These are phyloP conservation scores for Tephrocybe sp. DNA, from an alignment of 768 basidiomycete genomes.

Conservation along the genomic window DNA sequence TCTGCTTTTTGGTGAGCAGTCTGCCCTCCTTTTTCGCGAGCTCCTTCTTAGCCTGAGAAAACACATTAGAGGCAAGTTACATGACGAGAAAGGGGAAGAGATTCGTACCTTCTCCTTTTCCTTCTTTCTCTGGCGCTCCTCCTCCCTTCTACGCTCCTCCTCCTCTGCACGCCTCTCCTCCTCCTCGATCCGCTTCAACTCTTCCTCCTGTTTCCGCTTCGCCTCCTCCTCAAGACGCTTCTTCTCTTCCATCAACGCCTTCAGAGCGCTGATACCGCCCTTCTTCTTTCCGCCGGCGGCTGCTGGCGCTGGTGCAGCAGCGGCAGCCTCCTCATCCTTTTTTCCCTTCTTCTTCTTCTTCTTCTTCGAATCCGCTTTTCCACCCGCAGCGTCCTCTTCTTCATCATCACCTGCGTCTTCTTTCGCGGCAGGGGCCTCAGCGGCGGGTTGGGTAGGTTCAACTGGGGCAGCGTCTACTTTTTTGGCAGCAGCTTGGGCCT, in stretches of 20 bases:
- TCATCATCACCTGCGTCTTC: constrained; percentile 66
- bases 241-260: constrained; percentile 92
- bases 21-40: constrained; percentile 92
- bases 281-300: constrained; percentile 65
- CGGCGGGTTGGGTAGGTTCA: constrained; percentile 26
- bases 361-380: constrained; percentile 63
- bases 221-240: constrained; percentile 87
- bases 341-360: constrained; percentile 89
- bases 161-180: constrained; percentile 81
- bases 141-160: constrained; percentile 74
- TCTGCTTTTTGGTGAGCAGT: constrained; percentile 95
- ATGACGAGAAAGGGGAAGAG: constrained; percentile 3
- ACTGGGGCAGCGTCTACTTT: constrained; percentile 45
- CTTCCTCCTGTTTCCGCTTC: constrained; percentile 69
- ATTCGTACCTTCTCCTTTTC: constrained; percentile 80
- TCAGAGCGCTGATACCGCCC: constrained; percentile 78
- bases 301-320: constrained; percentile 38
- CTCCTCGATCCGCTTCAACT: constrained; percentile 80
- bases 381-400: constrained; percentile 57
- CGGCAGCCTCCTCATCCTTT: constrained; percentile 50
- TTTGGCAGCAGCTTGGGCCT: constrained; percentile 89
- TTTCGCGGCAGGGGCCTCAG: constrained; percentile 29
- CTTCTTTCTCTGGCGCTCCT: constrained; percentile 81
- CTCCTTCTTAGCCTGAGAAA: constrained; percentile 80
- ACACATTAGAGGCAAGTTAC: constrained; percentile 2